Percentiles rank a stretch among this genome's conserved stretches.
Conservation (phyloP, 78 protist species). For the slime mould (Dictyostelium discoideum) region dicty_2.7 NC_007088.5:2382501-2383000, state of each 20-base stretch:
- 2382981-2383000: too few species aligned
- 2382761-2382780: conserved; percentile 65
- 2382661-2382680: conserved; percentile 45
- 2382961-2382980: neutral
- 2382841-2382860: neutral
- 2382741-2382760: conserved; percentile 55
- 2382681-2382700: conserved; percentile 81
- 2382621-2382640: conserved; percentile 40
- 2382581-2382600: neutral
- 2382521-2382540: neutral
- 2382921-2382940: neutral
- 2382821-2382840: neutral
- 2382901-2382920: neutral
- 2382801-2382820: conserved; percentile 20
- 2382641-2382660: conserved; percentile 77
- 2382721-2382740: conserved; percentile 64
- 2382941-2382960: neutral
- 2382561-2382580: conserved; percentile 13
- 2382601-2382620: neutral
- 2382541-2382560: neutral
- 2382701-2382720: conserved; percentile 59
- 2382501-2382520: neutral
- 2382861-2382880: neutral
- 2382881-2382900: neutral
- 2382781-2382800: conserved; percentile 69